Evolutionary conservation across 139 green algal genomes (phyloP).

Genomic region (Yamagishiella unicocca): DNA sequence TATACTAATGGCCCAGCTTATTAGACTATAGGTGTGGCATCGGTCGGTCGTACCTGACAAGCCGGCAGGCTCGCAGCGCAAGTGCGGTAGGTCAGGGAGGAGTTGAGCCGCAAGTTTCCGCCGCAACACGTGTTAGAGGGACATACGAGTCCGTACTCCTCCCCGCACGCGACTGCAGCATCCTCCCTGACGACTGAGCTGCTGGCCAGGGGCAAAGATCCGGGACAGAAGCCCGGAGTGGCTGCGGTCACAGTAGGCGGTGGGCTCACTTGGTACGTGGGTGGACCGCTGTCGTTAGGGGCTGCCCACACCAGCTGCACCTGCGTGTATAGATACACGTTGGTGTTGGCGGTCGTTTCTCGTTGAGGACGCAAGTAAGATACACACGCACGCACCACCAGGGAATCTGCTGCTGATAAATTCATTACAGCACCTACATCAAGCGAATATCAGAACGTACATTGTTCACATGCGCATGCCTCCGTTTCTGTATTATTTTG

Average conservation of each 20-base stretch:
- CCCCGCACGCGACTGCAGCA: not conserved
- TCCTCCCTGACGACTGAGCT: not conserved
- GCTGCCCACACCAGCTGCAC: not conserved
- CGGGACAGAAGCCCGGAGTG: not conserved
- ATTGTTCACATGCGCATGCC: too few relatives aligned
- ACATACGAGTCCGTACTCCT: not conserved
- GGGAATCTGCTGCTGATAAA: not conserved
- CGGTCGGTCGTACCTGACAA: not conserved
- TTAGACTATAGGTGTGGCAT: too few relatives aligned
- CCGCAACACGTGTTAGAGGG: slow-evolving; percentile 8
- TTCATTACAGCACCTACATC: not conserved
- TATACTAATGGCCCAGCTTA: too few relatives aligned
- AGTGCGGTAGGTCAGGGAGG: not conserved
- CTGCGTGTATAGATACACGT: not conserved
- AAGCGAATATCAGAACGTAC: too few relatives aligned
- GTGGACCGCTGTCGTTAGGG: not conserved
- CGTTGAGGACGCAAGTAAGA: not conserved
- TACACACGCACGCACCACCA: not conserved
- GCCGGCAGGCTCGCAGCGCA: not conserved
- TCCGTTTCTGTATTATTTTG: too few relatives aligned
- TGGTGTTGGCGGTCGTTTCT: not conserved
- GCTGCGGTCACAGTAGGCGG: not conserved
- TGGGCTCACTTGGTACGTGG: not conserved
- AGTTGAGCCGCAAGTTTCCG: not conserved
- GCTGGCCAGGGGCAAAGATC: not conserved